Conservation (phyloP, 2,329 filamentous ascomycete species). For the Cercospora citrullina region DNA sequence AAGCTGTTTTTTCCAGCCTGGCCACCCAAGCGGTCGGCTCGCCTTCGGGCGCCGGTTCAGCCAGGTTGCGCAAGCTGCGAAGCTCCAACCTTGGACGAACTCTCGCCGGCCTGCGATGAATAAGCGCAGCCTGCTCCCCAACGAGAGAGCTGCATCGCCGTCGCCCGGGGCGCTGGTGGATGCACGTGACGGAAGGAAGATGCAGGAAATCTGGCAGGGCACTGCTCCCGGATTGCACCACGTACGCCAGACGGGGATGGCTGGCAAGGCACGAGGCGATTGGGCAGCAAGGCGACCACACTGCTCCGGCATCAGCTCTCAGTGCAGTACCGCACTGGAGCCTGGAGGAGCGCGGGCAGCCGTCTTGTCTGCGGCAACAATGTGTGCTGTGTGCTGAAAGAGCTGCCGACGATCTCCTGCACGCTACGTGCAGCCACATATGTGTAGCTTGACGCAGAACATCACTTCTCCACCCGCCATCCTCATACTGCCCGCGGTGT, state of each 20-base stretch:
- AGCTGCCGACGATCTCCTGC: not conserved
- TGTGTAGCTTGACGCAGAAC: not conserved
- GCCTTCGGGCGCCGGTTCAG: not conserved
- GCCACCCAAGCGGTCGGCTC: not conserved
- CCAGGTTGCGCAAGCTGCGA: not conserved
- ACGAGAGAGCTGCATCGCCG: not conserved
- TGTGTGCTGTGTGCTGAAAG: not conserved
- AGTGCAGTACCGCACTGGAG: not conserved
- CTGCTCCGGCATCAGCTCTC: not conserved
- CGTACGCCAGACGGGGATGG: not conserved
- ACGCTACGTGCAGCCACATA: not conserved
- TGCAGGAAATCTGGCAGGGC: slow-evolving; percentile 1
- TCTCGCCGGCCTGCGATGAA: not conserved
- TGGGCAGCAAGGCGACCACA: not conserved
- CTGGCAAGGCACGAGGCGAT: not conserved
- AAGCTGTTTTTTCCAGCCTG: not conserved
- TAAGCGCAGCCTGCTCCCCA: not conserved
- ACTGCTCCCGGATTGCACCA: not conserved
- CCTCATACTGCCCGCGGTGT: not conserved
- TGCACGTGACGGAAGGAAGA: not conserved
- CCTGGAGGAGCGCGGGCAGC: too few relatives aligned
- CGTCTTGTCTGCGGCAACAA: too few relatives aligned
- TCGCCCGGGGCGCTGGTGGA: not conserved
- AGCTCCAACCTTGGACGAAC: not conserved
- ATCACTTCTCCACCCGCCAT: not conserved